These are phyloP conservation scores for Aspergillus incahuasiensis DNA, from an alignment of 495 filamentous ascomycete species.

Conservation along the genomic window DNA sequence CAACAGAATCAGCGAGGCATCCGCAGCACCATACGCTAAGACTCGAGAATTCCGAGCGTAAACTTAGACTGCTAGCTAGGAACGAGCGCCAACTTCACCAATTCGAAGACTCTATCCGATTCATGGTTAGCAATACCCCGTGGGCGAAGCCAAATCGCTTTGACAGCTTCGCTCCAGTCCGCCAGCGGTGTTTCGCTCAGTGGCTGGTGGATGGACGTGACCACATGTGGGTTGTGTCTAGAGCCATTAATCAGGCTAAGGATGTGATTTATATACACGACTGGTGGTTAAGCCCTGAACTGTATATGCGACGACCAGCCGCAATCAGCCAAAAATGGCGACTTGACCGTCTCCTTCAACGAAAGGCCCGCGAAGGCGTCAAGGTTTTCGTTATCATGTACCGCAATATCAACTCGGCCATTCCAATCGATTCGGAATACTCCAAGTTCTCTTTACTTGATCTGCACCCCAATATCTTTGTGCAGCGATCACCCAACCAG, in stretches of 20 bases:
- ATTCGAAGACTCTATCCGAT: slow-evolving; percentile 86
- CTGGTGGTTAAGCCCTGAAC: slow-evolving; percentile 96
- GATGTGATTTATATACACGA: slow-evolving; percentile 99
- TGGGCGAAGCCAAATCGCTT: slow-evolving; percentile 86
- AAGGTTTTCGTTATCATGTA: slow-evolving; percentile 99
- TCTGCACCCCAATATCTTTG: slow-evolving; percentile 91
- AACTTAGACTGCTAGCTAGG: slow-evolving; percentile 83
- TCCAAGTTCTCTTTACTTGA: slow-evolving; percentile 97
- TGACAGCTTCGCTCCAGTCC: slow-evolving; percentile 87
- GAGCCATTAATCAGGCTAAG: slow-evolving; percentile 94
- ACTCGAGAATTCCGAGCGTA: slow-evolving; percentile 81
- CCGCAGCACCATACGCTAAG: slow-evolving; percentile 80
- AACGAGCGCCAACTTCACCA: slow-evolving; percentile 85
- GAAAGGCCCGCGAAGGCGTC: slow-evolving; percentile 89
- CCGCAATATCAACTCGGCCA: slow-evolving; percentile 94
- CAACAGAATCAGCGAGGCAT: slow-evolving; percentile 59
- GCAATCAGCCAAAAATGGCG: slow-evolving; percentile 99
- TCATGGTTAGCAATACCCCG: slow-evolving; percentile 72
- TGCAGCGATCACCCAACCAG: slow-evolving; percentile 94
- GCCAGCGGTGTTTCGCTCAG: slow-evolving; percentile 81
- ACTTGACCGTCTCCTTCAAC: slow-evolving; percentile 87
- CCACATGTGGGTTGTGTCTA: slow-evolving; percentile 98
- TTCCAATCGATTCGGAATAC: slow-evolving; percentile 98
- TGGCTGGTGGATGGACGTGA: slow-evolving; percentile 97
- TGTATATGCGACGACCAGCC: slow-evolving; percentile 92